phyloP scores from a whole-genome alignment of 2,329 filamentous ascomycete genomes.

The Fusarium sp. region DNA sequence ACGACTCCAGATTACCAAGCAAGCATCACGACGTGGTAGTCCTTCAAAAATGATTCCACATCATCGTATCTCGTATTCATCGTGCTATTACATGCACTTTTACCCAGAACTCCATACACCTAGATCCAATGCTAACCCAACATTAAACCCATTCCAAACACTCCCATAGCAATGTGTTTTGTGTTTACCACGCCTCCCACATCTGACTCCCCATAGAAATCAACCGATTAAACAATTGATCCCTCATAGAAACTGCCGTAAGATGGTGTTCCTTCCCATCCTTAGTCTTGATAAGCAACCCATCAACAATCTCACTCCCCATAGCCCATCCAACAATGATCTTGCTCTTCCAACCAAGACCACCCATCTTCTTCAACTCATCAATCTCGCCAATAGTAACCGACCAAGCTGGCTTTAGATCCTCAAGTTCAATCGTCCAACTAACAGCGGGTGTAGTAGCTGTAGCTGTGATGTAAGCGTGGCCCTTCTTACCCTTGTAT shows the following conservation, averaged over 20 bases:
- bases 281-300: constrained; percentile 73
- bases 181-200: constrained; percentile 78
- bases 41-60: constrained; percentile 15
- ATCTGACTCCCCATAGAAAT: constrained; percentile 82
- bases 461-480: constrained; percentile 75
- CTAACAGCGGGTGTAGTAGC: constrained; percentile 76
- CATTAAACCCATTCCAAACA: neutral
- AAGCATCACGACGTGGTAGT: neutral
- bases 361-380: constrained; percentile 83
- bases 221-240: constrained; percentile 84
- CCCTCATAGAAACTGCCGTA: constrained; percentile 77
- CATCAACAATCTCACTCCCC: constrained; percentile 79
- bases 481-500: constrained; percentile 76
- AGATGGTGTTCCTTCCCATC: constrained; percentile 68
- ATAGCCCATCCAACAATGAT: constrained; percentile 84
- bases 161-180: no score
- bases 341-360: constrained; percentile 87
- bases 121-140: neutral
- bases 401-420: constrained; percentile 73
- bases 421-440: constrained; percentile 67
- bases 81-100: constrained; percentile 2
- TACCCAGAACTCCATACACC: constrained; percentile 17
- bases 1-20: neutral
- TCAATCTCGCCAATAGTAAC: constrained; percentile 76
- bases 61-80: constrained; percentile 19